Base-by-base conservation (phyloP, 495 filamentous ascomycete species). In the Penicillium paradoxum region DNA sequence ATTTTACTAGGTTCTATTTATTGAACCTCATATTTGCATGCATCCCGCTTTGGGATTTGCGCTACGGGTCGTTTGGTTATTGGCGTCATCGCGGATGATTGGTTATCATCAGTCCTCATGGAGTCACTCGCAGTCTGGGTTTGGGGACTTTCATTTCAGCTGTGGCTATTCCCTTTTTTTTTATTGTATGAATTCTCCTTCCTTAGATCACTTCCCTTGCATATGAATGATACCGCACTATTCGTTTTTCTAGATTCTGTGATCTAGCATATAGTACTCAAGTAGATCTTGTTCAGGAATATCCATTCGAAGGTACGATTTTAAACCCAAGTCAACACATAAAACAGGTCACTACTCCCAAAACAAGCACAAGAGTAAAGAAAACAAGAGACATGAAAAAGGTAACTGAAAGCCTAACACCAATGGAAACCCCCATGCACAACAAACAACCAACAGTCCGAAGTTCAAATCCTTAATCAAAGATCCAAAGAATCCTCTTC, bases 371-470 rank as follows among this genome's bases (percentile, higher is more conserved):
- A n/a, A 45, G 36, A 36, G 18, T 47, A 53, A 41, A 54, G 49
- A 34, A 57, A 43, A 56, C 22, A 43, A 55, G 22, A 51, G 9
- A 37, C 40, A 40, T 19, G 21, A 32, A 45, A 51, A 48, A 21
- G 52, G 22, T 39, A 38, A n/a, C 39, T 51, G 9, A 51, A 34
- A 47, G 45, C 29, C 51, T 33, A 54, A 58, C 49, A 57, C 49
- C 54, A 47, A 32, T n/a, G 10, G 6, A 49, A 53, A 54, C 22
- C 36, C 47, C 48, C 49, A 58, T 44, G 49, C 42, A 58, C 43
- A 37, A 18, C 53, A 53, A 50, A 39, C 44, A 48, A 54, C 9
- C 38, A 50, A 36, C 17, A 36, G 6, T 17, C 32, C 17, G 25
- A 39, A 40, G 27, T 3, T 14, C 27, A 47, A 37, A 15, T 36